Evolutionary conservation across 345 rosid species (phyloP).

Genomic region (Sonneratia caseolaris): DNA sequence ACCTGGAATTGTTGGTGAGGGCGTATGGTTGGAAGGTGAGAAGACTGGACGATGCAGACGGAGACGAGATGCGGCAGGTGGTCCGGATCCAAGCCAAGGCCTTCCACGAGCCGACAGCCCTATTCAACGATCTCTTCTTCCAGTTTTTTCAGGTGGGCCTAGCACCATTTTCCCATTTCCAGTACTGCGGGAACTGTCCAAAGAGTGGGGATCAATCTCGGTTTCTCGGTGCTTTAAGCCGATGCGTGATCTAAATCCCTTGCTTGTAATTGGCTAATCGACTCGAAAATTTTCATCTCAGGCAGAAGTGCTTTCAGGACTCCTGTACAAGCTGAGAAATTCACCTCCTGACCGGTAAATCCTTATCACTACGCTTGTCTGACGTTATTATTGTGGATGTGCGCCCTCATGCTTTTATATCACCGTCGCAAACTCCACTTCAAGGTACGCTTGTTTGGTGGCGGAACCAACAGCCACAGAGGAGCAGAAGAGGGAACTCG

Average conservation of each 20-base stretch:
- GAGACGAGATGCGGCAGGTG: constrained; percentile 45
- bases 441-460: constrained; percentile 76
- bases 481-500: constrained; percentile 23
- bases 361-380: neutral
- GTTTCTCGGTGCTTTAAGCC: too few species aligned
- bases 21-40: constrained; percentile 68
- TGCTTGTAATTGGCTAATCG: neutral
- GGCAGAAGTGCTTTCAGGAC: constrained; percentile 84
- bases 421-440: neutral
- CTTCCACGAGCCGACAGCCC: constrained; percentile 50
- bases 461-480: constrained; percentile 35
- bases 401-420: neutral
- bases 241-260: neutral
- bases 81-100: constrained; percentile 74
- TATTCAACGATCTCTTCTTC: constrained; percentile 65
- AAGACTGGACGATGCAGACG: constrained; percentile 36
- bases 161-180: neutral
- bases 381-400: neutral
- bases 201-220: too few species aligned
- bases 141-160: constrained; percentile 50
- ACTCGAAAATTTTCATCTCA: constrained; percentile 12
- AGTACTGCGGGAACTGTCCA: too few species aligned
- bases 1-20: constrained; percentile 31
- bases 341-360: constrained; percentile 63
- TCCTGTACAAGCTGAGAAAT: constrained; percentile 66